A percentile compares a stretch with the other conserved stretches of the same genome.
phyloP scores from a whole-genome alignment of 495 filamentous ascomycete species.

The Aspergillus panamensis region DNA sequence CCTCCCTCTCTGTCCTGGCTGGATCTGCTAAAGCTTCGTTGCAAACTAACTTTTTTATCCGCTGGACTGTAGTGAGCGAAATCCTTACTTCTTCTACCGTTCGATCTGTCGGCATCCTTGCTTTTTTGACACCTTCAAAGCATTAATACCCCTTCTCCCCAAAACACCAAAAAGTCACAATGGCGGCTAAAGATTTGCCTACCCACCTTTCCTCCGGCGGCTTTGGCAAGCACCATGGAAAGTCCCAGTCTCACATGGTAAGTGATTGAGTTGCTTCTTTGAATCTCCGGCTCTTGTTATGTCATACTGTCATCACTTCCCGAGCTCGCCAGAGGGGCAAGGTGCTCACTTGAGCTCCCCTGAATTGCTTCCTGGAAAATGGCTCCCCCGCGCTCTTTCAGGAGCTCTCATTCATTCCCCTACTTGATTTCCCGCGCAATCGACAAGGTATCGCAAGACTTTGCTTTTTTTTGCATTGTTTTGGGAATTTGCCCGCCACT shows the following conservation, averaged over 20 bases:
- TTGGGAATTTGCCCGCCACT: too few relatives aligned
- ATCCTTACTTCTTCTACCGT: neutral
- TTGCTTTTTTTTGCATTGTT: too few relatives aligned
- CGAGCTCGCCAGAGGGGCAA: too few relatives aligned
- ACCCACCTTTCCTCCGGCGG: slow-evolving; percentile 65
- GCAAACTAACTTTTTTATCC: neutral
- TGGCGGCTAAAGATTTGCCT: slow-evolving; percentile 72
- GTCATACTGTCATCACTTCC: too few relatives aligned
- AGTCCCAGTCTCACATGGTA: slow-evolving; percentile 94
- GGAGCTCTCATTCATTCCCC: neutral
- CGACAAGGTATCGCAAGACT: too few relatives aligned
- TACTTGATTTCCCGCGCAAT: neutral
- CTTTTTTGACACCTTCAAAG: slow-evolving; percentile 8
- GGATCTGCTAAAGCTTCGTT: neutral
- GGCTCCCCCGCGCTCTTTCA: neutral
- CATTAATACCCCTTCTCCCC: slow-evolving; percentile 3
- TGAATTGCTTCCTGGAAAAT: neutral
- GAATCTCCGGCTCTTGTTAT: too few relatives aligned
- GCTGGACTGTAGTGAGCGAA: neutral
- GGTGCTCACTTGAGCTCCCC: too few relatives aligned
- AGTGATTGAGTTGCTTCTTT: slow-evolving; percentile 39
- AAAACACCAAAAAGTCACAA: slow-evolving; percentile 38
- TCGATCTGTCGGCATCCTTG: neutral
- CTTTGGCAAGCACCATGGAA: slow-evolving; percentile 80
- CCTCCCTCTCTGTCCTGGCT: neutral